Conservation (phyloP, 352 stramenopile genomes). For the Globisporangium yorkense region DNA sequence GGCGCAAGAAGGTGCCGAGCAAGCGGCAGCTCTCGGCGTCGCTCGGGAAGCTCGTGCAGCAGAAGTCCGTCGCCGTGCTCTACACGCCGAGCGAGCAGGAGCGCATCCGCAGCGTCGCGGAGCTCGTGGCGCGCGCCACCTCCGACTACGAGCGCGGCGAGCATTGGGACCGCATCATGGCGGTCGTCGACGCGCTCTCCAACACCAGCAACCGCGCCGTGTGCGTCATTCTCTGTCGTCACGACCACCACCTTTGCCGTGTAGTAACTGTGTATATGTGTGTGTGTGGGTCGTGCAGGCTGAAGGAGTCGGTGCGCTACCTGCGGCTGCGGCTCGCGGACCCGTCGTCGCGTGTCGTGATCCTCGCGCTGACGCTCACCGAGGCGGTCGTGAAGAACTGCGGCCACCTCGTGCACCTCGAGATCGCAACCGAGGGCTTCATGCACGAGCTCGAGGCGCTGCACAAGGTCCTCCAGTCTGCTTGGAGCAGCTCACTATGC, state of each 20-base stretch:
- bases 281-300: too few species aligned
- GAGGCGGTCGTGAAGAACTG: conserved; percentile 80
- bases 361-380: conserved; percentile 56
- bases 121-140: conserved; percentile 65
- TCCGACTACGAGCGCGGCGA: conserved; percentile 65
- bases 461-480: too few species aligned
- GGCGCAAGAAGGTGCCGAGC: conserved; percentile 64
- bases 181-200: conserved; percentile 69
- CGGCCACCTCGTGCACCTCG: conserved; percentile 54
- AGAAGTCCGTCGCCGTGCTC: conserved; percentile 69
- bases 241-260: not conserved
- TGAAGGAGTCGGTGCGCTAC: conserved; percentile 73
- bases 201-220: conserved; percentile 57
- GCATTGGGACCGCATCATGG: conserved; percentile 69
- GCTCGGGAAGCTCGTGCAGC: conserved; percentile 69
- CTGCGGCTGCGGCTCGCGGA: conserved; percentile 62
- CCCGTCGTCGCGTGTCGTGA: conserved; percentile 54
- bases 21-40: conserved; percentile 60
- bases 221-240: too few species aligned
- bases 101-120: conserved; percentile 66
- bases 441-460: conserved; percentile 69
- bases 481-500: too few species aligned
- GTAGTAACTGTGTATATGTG: too few species aligned
- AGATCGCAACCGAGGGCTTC: conserved; percentile 63
- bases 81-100: conserved; percentile 72